Base-by-base conservation (phyloP, 352 stramenopile genomes). In the Hyphochytrium catenoides region DNA sequence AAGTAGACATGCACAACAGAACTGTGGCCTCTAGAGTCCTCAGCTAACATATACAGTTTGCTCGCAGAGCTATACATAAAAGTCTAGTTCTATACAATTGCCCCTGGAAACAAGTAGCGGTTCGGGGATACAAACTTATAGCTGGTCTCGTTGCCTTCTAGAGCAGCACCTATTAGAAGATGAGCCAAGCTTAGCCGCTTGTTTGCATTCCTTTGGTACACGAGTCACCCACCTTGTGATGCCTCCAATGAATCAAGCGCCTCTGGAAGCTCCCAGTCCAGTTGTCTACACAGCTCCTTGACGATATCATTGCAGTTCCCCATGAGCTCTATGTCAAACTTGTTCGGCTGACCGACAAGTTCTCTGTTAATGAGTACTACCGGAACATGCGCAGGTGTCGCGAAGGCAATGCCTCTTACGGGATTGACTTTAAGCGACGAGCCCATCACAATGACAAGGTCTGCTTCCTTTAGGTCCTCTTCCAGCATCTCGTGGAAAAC, bases 361-460 rank as follows among this genome's bases (percentile, higher is more conserved):
- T 75, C 77, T 49, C 69, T 79, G 46, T 91, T 91, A 38, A 91
- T 78, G 33, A 91, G 64, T 17, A 91, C 55, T 30, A 85, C 64
- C 16, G 72, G 72, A 22, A 83, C 71, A 32, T 79, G 57, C 1
- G 52, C 44, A 1, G 69, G 62, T 22, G 88, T 48, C 38, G 74
- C 82, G n/a, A 66, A 66, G 4, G 69, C 68, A 28, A 91, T 78
- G 40, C 76, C 63, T n/a, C 79, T 75, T 14, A 97, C 77, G 2
- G 91, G 89, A 24, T 70, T 70, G 20, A 99, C 91, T 37, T 89
- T 88, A 2, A 99, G 59, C 5, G 78, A 95, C 16, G 91, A 97
- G 34, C 91, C 91, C 45, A 98, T 94, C 15, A 99, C 85, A 26
- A 99, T 72, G 21, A 98, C 51, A 16, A 95, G 53, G 57, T 98